These are phyloP conservation scores for Yamadazyma diospyri DNA, from an alignment of 1,139 yeast species.

Conservation along the genomic window DNA sequence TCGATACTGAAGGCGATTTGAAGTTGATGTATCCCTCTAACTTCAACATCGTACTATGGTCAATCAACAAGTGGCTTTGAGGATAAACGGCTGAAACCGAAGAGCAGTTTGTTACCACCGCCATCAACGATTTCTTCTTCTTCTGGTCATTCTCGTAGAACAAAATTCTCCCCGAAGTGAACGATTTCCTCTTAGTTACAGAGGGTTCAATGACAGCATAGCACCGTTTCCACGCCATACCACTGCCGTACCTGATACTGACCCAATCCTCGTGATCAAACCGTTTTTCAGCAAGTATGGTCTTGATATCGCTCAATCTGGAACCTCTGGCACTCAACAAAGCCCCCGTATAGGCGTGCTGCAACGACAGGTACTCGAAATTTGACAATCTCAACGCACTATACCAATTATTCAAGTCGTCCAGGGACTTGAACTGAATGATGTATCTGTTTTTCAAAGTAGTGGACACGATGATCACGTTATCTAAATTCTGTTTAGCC, in stretches of 20 bases:
- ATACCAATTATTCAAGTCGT: slow-evolving; percentile 64
- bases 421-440: slow-evolving; percentile 65
- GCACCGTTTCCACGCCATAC: slow-evolving; percentile 97
- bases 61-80: slow-evolving; percentile 72
- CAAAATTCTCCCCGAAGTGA: slow-evolving; percentile 53
- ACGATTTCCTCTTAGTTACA: slow-evolving; percentile 37
- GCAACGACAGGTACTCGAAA: slow-evolving; percentile 77
- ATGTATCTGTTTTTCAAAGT: slow-evolving; percentile 85
- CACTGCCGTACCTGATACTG: slow-evolving; percentile 89
- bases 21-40: slow-evolving; percentile 79
- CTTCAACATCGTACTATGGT: slow-evolving; percentile 83
- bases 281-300: slow-evolving; percentile 79
- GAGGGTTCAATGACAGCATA: slow-evolving; percentile 87
- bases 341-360: slow-evolving; percentile 96
- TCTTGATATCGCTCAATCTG: slow-evolving; percentile 77
- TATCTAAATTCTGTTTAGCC: slow-evolving; percentile 61
- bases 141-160: slow-evolving; percentile 69
- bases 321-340: slow-evolving; percentile 85
- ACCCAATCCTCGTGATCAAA: slow-evolving; percentile 94
- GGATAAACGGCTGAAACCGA: slow-evolving; percentile 94
- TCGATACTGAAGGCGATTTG: slow-evolving; percentile 36
- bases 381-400: slow-evolving; percentile 76
- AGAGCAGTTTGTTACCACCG: slow-evolving; percentile 66
- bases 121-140: slow-evolving; percentile 74
- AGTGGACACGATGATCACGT: slow-evolving; percentile 84